Conservation (phyloP, 169 alveolate genomes). For the Nephromyces sp. region DNA sequence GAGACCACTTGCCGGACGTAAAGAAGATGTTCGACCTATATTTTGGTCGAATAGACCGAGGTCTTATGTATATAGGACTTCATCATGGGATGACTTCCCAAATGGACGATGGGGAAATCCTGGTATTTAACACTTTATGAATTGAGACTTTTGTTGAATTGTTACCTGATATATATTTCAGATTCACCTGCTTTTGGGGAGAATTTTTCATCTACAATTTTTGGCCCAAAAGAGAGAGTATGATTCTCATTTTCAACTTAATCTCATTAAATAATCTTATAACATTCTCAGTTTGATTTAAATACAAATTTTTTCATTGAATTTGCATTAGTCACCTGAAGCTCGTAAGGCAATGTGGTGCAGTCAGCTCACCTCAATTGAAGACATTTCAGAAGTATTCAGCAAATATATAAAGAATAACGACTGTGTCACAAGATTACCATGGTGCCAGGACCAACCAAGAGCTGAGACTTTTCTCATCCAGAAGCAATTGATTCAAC, state of each 20-base stretch:
- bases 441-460: constrained; percentile 47
- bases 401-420: constrained; percentile 32
- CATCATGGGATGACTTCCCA: constrained; percentile 61
- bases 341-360: constrained; percentile 24
- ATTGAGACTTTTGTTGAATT: too few species aligned
- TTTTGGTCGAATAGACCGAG: constrained; percentile 57
- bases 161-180: too few species aligned
- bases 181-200: neutral
- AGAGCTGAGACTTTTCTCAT: constrained; percentile 39
- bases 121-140: constrained; percentile 21
- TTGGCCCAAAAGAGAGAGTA: neutral
- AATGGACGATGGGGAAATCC: constrained; percentile 64
- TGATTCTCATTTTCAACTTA: too few species aligned
- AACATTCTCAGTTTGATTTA: too few species aligned
- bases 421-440: constrained; percentile 30
- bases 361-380: neutral
- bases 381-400: constrained; percentile 13
- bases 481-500: constrained; percentile 13
- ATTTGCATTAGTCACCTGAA: too few species aligned
- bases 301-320: too few species aligned
- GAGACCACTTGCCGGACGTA: constrained; percentile 16
- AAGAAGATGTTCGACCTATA: constrained; percentile 57
- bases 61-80: constrained; percentile 49
- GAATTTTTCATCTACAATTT: neutral
- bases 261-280: too few species aligned